These are phyloP conservation scores for Colletotrichum sp. DNA, from an alignment of 2,329 filamentous ascomycete genomes.

Conservation along the genomic window DNA sequence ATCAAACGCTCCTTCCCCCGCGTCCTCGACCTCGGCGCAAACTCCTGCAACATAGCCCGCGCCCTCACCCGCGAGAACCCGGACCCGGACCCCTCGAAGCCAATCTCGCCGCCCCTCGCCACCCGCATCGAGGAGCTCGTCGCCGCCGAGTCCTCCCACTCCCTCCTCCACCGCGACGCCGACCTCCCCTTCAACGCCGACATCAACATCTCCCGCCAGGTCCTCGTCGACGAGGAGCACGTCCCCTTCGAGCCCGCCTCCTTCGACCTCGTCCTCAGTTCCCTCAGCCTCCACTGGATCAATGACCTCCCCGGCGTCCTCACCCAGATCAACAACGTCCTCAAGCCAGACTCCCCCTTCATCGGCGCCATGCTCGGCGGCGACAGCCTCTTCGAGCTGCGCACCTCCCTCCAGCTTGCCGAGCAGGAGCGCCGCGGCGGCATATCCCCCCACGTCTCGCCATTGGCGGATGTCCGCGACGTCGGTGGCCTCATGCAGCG, in stretches of 20 bases:
- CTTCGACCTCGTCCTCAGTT: constrained; percentile 91
- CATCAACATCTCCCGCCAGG: constrained; percentile 74
- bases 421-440: constrained; percentile 92
- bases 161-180: constrained; percentile 81
- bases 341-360: constrained; percentile 92
- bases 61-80: constrained; percentile 76
- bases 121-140: constrained; percentile 75
- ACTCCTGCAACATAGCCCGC: constrained; percentile 91
- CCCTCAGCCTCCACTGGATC: constrained; percentile 93
- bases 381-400: constrained; percentile 90
- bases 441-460: constrained; percentile 88
- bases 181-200: constrained; percentile 75
- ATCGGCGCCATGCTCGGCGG: constrained; percentile 97
- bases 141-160: constrained; percentile 80
- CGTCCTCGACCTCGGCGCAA: constrained; percentile 92
- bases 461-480: constrained; percentile 89
- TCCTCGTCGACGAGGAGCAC: constrained; percentile 79
- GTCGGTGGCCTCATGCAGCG: constrained; percentile 85
- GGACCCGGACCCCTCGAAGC: constrained; percentile 61
- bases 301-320: constrained; percentile 91
- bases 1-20: constrained; percentile 87
- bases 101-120: constrained; percentile 69
- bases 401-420: constrained; percentile 90
- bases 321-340: constrained; percentile 80
- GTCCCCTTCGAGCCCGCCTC: constrained; percentile 77